phyloP scores from a whole-genome alignment of 371 early-diverging fungal genomes.

The Polyrhizophydium stewartii region DNA sequence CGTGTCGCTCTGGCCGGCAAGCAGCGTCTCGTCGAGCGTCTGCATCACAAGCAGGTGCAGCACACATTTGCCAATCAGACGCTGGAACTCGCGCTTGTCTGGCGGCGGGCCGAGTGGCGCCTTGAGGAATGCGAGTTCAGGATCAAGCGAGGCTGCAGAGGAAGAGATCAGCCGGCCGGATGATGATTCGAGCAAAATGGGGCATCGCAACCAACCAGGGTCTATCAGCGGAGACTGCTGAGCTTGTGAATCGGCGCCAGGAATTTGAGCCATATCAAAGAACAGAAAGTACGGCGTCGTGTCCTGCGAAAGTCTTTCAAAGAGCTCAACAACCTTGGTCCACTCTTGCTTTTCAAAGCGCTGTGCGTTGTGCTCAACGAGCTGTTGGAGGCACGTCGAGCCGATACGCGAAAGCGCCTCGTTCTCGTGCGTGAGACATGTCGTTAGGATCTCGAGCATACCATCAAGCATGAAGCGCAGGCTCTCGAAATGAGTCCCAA shows the following conservation, averaged over 20 bases:
- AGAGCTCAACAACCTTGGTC: constrained; percentile 64
- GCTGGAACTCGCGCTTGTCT: constrained; percentile 66
- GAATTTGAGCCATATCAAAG: constrained; percentile 45
- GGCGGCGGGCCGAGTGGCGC: constrained; percentile 24
- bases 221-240: too few relatives aligned
- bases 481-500: constrained; percentile 68
- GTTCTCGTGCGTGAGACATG: constrained; percentile 87
- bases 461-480: constrained; percentile 67
- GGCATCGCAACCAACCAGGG: too few relatives aligned
- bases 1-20: constrained; percentile 20
- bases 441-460: constrained; percentile 69
- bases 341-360: constrained; percentile 66
- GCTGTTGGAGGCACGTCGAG: constrained; percentile 82
- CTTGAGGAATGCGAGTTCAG: constrained; percentile 1
- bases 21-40: constrained; percentile 65
- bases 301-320: constrained; percentile 65
- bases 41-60: constrained; percentile 74
- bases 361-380: constrained; percentile 72
- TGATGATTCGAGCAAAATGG: too few relatives aligned
- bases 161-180: too few relatives aligned
- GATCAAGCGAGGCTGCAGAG: background rate
- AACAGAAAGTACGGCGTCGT: constrained; percentile 82
- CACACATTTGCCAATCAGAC: constrained; percentile 72
- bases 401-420: constrained; percentile 90
- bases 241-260: constrained; percentile 1